phyloP scores from a whole-genome alignment of 768 basidiomycete species.

The Lactifluus piperatus region DNA sequence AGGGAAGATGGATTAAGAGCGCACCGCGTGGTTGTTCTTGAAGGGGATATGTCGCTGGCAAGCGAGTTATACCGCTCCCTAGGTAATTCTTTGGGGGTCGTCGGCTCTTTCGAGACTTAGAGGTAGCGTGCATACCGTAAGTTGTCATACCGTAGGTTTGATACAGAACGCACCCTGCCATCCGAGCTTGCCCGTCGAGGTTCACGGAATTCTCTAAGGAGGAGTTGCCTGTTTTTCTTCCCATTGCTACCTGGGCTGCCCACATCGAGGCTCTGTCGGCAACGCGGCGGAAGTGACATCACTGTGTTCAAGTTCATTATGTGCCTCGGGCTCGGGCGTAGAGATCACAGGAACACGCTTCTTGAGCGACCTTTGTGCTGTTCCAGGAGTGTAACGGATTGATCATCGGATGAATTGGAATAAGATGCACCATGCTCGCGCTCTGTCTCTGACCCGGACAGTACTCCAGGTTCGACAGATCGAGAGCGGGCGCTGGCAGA shows the following conservation, averaged over 20 bases:
- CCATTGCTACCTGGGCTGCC: conserved; percentile 36
- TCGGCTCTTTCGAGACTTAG: conserved; percentile 15
- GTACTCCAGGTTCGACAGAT: conserved; percentile 22
- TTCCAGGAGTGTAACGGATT: conserved; percentile 32
- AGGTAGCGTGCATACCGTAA: neutral
- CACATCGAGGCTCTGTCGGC: conserved; percentile 49
- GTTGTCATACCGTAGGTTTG: neutral
- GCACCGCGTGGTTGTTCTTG: conserved; percentile 17
- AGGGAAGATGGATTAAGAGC: conserved; percentile 21
- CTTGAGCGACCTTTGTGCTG: conserved; percentile 32
- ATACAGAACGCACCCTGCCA: conserved; percentile 31
- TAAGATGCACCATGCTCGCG: conserved; percentile 40
- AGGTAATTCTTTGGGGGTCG: conserved; percentile 16
- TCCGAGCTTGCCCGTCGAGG: conserved; percentile 32
- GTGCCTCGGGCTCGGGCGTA: conserved; percentile 20
- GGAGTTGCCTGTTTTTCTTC: conserved; percentile 37
- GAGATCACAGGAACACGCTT: conserved; percentile 36
- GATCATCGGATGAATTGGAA: conserved; percentile 32
- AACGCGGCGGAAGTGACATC: conserved; percentile 50
- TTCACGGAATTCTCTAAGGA: conserved; percentile 43
- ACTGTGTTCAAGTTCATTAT: conserved; percentile 24
- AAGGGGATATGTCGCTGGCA: conserved; percentile 14
- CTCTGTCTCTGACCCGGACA: conserved; percentile 78
- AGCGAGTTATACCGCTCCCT: conserved; percentile 18
- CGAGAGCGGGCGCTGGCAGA: conserved; percentile 27